Evolutionary conservation across 768 basidiomycete genomes (phyloP), one percentile per base, ranked within the genome.

Genomic region (Strobilomyces confusus): DNA sequence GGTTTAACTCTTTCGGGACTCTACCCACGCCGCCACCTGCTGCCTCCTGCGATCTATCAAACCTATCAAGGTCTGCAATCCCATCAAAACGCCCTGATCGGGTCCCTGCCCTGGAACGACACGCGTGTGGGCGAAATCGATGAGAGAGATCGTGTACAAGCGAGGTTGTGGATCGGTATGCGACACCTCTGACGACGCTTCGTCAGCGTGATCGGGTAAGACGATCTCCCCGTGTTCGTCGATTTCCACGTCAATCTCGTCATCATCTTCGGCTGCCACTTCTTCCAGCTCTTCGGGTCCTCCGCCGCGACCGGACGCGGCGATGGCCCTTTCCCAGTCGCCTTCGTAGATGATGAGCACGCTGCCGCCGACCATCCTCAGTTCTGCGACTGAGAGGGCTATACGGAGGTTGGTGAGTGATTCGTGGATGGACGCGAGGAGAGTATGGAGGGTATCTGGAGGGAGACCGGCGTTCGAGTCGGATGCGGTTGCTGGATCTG

Each of bases 111-210:
- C 91, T 0, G 82, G 79, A 8, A 70, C 76, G 13, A 88, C 57
- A 22, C 79, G 73, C 2, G 93, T 87, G 68, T 98, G 95, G 8
- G 94, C 95, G 67, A 99, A 98, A 73, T 99, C 95, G 59, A 98
- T 98, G 58, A 97, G 72, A 58, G 86, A 86, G 55, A 97, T 76
- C 14, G 77, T 74, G 57, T 80, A 87, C 44, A 62, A 48, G 47
- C 65, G 56, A n/a, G 57, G 53, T 6, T 17, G 34, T 22, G 41
- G 23, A 9, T 58, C 58, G 9, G 14, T n/a, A 20, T 11, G 38
- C 4, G 64, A 30, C 82, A 79, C 17, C 76, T 76, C 30, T 74
- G 77, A 50, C 33, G 41, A n/a, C 60, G 70, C 44, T 66, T 73
- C 44, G 2, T 7, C 23, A 3, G 32, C 29, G 52, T 62, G 55